These are phyloP conservation scores for Apiospora malaysiana DNA, from an alignment of 2,329 filamentous ascomycete genomes.

Conservation along the genomic window DNA sequence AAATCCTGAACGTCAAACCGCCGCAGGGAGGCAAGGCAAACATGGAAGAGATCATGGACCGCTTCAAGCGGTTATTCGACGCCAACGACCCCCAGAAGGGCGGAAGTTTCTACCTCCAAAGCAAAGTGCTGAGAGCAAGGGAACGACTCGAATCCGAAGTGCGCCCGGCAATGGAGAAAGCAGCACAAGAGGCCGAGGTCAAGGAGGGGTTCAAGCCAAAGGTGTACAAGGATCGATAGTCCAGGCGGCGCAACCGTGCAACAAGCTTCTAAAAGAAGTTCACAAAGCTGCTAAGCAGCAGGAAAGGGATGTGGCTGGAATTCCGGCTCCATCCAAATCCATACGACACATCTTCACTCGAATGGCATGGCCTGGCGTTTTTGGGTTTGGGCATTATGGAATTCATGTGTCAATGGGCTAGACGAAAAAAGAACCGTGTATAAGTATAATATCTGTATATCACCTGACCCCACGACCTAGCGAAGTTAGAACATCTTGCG, in stretches of 20 bases:
- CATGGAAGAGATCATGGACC: conserved; percentile 78
- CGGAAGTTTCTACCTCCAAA: conserved; percentile 97
- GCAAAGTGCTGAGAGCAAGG: conserved; percentile 89
- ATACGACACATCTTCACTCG: conserved; percentile 23
- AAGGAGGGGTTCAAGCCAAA: conserved; percentile 93
- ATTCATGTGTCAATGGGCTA: conserved; percentile 16
- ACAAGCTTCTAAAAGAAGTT: neutral
- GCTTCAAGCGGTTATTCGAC: conserved; percentile 96
- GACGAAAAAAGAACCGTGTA: conserved; percentile 20
- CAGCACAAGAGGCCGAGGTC: conserved; percentile 76
- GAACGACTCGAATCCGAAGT: conserved; percentile 92
- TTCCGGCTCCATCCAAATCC: neutral
- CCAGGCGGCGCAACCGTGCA: neutral
- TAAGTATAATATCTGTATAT: conserved; percentile 20
- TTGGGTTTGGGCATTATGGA: conserved; percentile 18
- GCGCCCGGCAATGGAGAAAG: conserved; percentile 71
- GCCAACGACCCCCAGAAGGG: conserved; percentile 93
- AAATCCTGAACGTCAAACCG: conserved; percentile 94
- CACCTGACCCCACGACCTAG: conserved; percentile 1
- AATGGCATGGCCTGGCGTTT: conserved; percentile 23
- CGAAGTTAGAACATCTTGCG: neutral
- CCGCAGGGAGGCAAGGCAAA: conserved; percentile 79
- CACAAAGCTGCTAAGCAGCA: neutral
- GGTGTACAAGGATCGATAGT: conserved; percentile 82
- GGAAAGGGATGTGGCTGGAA: neutral